Evolutionary conservation across 371 early-diverging fungal genomes (phyloP), one percentile per base, ranked within the genome.

Genomic region (Apophysomyces variabilis): DNA sequence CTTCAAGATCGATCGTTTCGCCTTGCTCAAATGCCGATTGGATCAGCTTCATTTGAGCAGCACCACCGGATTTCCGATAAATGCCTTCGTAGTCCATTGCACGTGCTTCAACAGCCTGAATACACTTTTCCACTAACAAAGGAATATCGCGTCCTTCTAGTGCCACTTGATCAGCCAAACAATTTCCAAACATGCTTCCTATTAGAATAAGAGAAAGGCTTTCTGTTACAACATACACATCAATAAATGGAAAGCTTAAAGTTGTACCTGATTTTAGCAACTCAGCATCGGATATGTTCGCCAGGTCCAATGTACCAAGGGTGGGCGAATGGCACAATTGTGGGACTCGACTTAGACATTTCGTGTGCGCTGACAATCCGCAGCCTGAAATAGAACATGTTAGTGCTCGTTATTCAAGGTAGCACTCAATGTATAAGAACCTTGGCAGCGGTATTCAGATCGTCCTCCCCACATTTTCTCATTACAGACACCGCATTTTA

Each of bases 11-110:
- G 11, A 86, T 67, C 1, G 80, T 67, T 14, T 77, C 74, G 8
- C 84, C 85, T 12, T 74, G 66, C 38, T 88, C 84, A 62, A 86
- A 83, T 5, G 81, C 69, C 0, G 68, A 70, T 47, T 87, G 89
- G 44, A 94, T 85, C 13, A 79, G 70, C 50, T 87, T 73, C 76
- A 94, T 90, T 62, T 95, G 95, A n/a, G 88, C 89, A 5, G 91
- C 85, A 60, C 94, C 93, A 1, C 96, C 97, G 0, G 95, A 93
- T 71, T 95, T 94, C 47, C 97, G 92, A 72, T 97, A 97, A 36
- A 97, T 93, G 18, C 97, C 97, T 77, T 95, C 96, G 65, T 87
- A 84, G n/a, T 86, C 82, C 84, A 95, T 81, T 4, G 93, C 95
- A 65, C 80, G 72, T 36, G 45, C 69, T 71, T 96, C 97, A 11